Percentiles rank a stretch among this genome's conserved stretches.
These are phyloP conservation scores for Heritiera fomes DNA, from an alignment of 345 rosid species.

Conservation along the genomic window DNA sequence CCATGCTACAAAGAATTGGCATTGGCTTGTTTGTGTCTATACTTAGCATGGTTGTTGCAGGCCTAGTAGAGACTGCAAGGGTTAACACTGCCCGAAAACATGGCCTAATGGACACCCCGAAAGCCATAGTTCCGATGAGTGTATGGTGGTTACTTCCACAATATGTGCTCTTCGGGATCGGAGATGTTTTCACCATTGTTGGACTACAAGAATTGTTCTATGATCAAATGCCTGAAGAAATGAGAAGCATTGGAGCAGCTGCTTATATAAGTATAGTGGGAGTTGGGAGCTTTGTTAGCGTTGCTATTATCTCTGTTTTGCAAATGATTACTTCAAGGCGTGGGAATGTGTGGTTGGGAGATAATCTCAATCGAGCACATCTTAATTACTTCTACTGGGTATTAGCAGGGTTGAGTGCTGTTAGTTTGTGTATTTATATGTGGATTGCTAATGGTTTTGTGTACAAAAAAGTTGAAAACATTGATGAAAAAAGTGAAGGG, in stretches of 20 bases:
- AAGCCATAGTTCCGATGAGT: conserved; percentile 61
- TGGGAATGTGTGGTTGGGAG: conserved; percentile 61
- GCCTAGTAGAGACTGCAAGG: conserved; percentile 62
- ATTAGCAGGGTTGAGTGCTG: conserved; percentile 59
- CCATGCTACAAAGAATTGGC: conserved; percentile 81
- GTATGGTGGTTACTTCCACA: conserved; percentile 91
- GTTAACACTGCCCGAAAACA: conserved; percentile 51
- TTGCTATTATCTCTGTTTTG: conserved; percentile 51
- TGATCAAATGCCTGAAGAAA: conserved; percentile 75
- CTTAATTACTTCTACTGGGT: conserved; percentile 72
- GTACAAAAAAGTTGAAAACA: conserved; percentile 55
- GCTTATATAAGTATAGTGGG: conserved; percentile 62
- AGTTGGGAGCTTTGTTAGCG: conserved; percentile 74
- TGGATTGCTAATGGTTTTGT: conserved; percentile 60
- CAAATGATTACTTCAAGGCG: conserved; percentile 44
- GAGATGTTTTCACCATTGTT: conserved; percentile 69
- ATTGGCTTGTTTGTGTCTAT: conserved; percentile 64
- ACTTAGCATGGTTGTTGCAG: conserved; percentile 61
- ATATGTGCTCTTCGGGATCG: conserved; percentile 55
- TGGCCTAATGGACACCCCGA: conserved; percentile 54
- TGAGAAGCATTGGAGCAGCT: conserved; percentile 93
- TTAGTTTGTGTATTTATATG: conserved; percentile 51
- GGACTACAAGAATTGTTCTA: conserved; percentile 90
- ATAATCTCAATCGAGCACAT: conserved; percentile 66
- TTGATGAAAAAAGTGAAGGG: conserved; percentile 6